These are phyloP conservation scores for Colletotrichum orchidophilum DNA, from an alignment of 2,329 filamentous ascomycete genomes.

Conservation along the genomic window DNA sequence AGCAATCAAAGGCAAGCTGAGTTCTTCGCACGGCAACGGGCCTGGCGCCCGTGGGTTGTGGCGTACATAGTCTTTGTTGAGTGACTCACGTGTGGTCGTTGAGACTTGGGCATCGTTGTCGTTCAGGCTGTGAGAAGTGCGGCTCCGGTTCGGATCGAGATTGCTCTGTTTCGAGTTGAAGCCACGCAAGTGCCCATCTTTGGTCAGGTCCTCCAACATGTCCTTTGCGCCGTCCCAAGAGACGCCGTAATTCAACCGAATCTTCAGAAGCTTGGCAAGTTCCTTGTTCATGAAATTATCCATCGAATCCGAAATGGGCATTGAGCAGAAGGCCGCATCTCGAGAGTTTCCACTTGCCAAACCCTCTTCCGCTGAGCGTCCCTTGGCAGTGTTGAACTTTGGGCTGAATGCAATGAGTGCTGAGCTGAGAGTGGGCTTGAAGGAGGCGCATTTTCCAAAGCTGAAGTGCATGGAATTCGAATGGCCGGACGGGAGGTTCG, in stretches of 20 bases:
- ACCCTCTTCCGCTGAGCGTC: neutral
- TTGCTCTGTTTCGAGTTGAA: neutral
- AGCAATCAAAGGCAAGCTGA: slow-evolving; percentile 64
- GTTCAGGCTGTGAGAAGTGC: too few relatives aligned
- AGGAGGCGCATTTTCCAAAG: slow-evolving; percentile 74
- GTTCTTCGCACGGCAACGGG: slow-evolving; percentile 33
- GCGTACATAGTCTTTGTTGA: slow-evolving; percentile 22
- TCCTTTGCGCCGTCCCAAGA: slow-evolving; percentile 34
- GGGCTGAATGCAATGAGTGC: slow-evolving; percentile 61
- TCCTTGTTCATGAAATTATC: slow-evolving; percentile 73
- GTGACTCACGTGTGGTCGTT: neutral
- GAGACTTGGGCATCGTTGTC: slow-evolving; percentile 16
- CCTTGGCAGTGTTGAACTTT: slow-evolving; percentile 14
- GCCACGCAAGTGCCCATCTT: slow-evolving; percentile 7
- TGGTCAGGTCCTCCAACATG: slow-evolving; percentile 10
- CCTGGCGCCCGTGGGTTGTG: slow-evolving; percentile 32
- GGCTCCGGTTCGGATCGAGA: neutral
- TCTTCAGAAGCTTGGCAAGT: slow-evolving; percentile 70
- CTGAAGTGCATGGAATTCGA: slow-evolving; percentile 61
- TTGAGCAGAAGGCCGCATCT: slow-evolving; percentile 54
- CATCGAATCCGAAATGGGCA: slow-evolving; percentile 79
- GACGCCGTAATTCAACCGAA: slow-evolving; percentile 44
- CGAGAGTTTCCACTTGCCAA: neutral
- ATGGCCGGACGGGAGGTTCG: slow-evolving; percentile 49
- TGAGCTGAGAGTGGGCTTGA: slow-evolving; percentile 73